Percentiles rank a stretch among this genome's conserved stretches.
Conservation (phyloP, 1,139 yeast genomes). For the Scheffersomyces illinoinensis region DNA sequence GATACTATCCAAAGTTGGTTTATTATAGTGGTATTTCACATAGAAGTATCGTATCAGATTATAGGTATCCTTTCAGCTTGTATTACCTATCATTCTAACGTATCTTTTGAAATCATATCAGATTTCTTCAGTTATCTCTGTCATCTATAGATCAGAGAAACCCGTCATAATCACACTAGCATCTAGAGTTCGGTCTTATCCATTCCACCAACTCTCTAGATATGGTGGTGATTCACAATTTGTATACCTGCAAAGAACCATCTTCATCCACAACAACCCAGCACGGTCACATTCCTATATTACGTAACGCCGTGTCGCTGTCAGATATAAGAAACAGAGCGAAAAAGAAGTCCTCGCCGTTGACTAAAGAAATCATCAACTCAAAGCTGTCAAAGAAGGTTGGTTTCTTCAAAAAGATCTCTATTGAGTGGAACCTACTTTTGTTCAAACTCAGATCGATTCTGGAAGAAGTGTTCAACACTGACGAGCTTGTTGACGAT, state of each 20-base stretch:
- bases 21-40: not conserved
- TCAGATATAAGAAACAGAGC: slow-evolving; percentile 2
- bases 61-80: not conserved
- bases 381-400: slow-evolving; percentile 9
- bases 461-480: slow-evolving; percentile 44
- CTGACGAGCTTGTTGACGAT: slow-evolving; percentile 44
- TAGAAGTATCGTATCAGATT: not conserved
- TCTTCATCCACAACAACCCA: slow-evolving; percentile 1
- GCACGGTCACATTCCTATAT: not conserved
- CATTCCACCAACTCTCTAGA: not conserved
- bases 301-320: slow-evolving; percentile 7
- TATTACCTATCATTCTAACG: not conserved
- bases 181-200: not conserved
- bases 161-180: not conserved
- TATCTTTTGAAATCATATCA: not conserved
- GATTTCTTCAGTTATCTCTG: not conserved
- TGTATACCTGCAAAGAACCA: not conserved
- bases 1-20: not conserved
- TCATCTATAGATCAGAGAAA: not conserved
- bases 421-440: slow-evolving; percentile 36
- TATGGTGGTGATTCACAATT: not conserved
- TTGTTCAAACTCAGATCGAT: slow-evolving; percentile 34
- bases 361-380: not conserved
- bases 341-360: not conserved
- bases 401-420: slow-evolving; percentile 33